Evolutionary conservation across 2,329 filamentous ascomycete genomes (phyloP).

Genomic region (Pseudogymnoascus sp.): DNA sequence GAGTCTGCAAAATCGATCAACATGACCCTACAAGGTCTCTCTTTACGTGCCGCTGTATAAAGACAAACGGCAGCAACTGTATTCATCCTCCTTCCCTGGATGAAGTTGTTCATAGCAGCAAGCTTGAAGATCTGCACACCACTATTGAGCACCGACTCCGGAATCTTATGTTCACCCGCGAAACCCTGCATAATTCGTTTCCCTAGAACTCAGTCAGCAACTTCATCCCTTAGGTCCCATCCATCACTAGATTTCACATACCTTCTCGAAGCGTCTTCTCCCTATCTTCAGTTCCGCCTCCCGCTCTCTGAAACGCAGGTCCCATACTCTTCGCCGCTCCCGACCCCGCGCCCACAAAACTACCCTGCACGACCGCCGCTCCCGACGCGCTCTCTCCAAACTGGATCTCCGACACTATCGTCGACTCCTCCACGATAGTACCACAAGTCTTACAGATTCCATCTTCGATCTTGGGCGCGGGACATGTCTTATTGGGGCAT

Average conservation of each 20-base stretch:
- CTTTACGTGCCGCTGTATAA: slow-evolving; percentile 78
- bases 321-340: slow-evolving; percentile 49
- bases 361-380: slow-evolving; percentile 84
- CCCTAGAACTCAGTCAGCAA: slow-evolving; percentile 30
- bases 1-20: slow-evolving; percentile 93
- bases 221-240: slow-evolving; percentile 29
- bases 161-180: slow-evolving; percentile 51
- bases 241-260: slow-evolving; percentile 16
- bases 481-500: slow-evolving; percentile 54
- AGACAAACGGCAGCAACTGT: slow-evolving; percentile 86
- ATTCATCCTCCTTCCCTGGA: slow-evolving; percentile 76
- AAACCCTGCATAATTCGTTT: slow-evolving; percentile 54
- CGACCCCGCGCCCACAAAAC: slow-evolving; percentile 78
- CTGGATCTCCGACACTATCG: slow-evolving; percentile 85
- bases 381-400: slow-evolving; percentile 85
- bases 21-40: slow-evolving; percentile 76
- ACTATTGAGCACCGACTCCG: slow-evolving; percentile 55
- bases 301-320: slow-evolving; percentile 53
- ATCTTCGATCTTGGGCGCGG: slow-evolving; percentile 54
- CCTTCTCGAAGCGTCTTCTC: slow-evolving; percentile 52
- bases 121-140: slow-evolving; percentile 71
- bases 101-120: slow-evolving; percentile 67
- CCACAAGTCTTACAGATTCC: slow-evolving; percentile 78
- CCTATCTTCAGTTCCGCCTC: slow-evolving; percentile 49
- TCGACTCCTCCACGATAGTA: slow-evolving; percentile 73